Evolutionary conservation across 2,329 filamentous ascomycete species (phyloP), one percentile per base, ranked within the genome.

Genomic region (Botryotinia calthae): DNA sequence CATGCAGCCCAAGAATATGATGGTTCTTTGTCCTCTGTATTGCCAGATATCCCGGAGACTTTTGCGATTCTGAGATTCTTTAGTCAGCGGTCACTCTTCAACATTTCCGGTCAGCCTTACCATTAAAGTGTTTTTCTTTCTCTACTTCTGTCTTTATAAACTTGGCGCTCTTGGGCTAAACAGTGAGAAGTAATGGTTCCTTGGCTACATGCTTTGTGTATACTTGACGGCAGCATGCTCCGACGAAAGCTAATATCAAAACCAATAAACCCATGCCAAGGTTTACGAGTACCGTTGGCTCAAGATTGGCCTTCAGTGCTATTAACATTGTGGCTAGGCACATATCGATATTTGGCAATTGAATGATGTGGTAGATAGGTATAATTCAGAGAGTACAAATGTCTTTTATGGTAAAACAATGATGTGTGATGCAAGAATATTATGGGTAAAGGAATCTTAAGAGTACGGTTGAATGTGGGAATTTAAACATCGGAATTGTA

Each of bases 221-320:
- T 31, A 12, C 37, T 56, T 68, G 48, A 56, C 16, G 65, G 20
- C 18, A 68, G 37, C 34, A 68, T 42, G 65, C 48, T 31, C 65
- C 65, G n/a, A 42, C 25, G n/a, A 56, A 68, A 56, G 65, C 65
- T 44, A 68, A 68, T 12, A 68, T 56, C 20, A 68, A 56, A 20
- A 68, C 65, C 37, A 68, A n/a, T 42, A 68, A 68, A 56, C 65
- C 65, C 48, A 56, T 68, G 37, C 65, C 37, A 48, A 68, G 65
- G 37, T 44, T 58, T 4, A 68, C 65, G 1, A 44, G n/a, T 18
- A 42, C 18, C 37, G n/a, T 68, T 20, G 65, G 48, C 14, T 56
- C 65, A 42, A 68, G 48, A n/a, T 68, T 68, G 40, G n/a, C 28
- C 20, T 42, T 42, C 6, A 58, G 18, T 68, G 65, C 65, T 58